Evolutionary conservation across 768 basidiomycete genomes (phyloP).

Genomic region (Suillus weaverae): DNA sequence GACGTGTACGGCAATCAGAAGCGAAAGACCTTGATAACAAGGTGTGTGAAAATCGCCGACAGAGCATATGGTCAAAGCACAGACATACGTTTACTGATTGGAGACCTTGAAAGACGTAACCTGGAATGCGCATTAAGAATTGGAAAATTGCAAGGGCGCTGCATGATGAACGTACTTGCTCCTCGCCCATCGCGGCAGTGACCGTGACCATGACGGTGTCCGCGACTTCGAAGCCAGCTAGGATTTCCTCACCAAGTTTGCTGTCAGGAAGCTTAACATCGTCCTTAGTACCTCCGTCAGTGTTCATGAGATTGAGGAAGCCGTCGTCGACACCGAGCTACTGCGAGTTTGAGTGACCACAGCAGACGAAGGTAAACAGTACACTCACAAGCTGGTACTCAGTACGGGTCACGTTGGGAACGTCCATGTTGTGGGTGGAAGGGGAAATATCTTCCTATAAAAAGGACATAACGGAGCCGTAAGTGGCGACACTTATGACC

Average conservation of each 20-base stretch:
- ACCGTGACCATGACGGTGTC: conserved; percentile 89
- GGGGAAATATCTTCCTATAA: conserved; percentile 88
- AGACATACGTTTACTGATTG: neutral
- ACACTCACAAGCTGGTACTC: conserved; percentile 86
- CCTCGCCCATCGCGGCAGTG: conserved; percentile 89
- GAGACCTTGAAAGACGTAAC: conserved; percentile 2
- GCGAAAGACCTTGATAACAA: conserved; percentile 2
- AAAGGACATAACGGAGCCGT: neutral
- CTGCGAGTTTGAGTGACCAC: conserved; percentile 7
- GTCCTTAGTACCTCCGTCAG: conserved; percentile 81
- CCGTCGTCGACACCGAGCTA: conserved; percentile 91
- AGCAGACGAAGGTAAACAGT: conserved; percentile 8
- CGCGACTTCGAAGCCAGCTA: conserved; percentile 72
- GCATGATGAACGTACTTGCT: conserved; percentile 50
- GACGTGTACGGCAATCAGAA: conserved; percentile 7
- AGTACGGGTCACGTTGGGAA: conserved; percentile 86
- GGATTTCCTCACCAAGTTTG: conserved; percentile 74
- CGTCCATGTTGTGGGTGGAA: conserved; percentile 99
- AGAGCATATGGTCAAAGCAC: neutral
- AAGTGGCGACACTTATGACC: conserved; percentile 1
- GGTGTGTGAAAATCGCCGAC: neutral
- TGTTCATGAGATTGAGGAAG: conserved; percentile 91
- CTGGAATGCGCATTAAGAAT: neutral
- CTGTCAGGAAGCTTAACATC: conserved; percentile 93
- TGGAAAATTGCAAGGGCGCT: neutral